Evolutionary conservation across 2,329 filamentous ascomycete species (phyloP).

Genomic region (Cryphonectria radicalis): DNA sequence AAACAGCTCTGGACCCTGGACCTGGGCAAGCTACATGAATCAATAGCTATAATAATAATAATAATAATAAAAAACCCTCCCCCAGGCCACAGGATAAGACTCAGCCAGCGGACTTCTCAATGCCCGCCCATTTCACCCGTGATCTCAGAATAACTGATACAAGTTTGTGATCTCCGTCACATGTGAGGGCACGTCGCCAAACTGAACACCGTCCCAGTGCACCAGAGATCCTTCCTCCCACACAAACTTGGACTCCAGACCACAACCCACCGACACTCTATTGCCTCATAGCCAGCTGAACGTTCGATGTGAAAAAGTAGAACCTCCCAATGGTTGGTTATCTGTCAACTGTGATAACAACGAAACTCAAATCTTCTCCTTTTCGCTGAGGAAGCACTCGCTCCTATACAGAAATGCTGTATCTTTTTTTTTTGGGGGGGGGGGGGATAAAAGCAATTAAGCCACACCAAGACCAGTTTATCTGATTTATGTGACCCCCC

Average conservation of each 20-base stretch:
- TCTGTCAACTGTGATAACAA: background rate
- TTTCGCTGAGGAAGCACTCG: constrained; percentile 4
- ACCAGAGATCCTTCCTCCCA: too few species aligned
- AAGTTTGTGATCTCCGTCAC: background rate
- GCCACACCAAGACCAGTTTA: constrained; percentile 20
- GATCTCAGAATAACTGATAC: background rate
- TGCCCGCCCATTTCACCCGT: background rate
- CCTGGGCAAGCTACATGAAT: background rate
- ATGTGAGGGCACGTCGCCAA: background rate
- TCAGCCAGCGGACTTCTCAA: background rate
- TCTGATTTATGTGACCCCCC: constrained; percentile 26
- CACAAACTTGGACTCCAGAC: background rate
- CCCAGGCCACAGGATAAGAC: background rate
- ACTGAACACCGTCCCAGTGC: background rate
- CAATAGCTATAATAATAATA: background rate
- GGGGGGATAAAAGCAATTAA: constrained; percentile 15
- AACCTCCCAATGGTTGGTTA: background rate
- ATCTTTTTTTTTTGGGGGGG: background rate
- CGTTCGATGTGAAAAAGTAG: constrained; percentile 18
- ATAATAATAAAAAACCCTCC: background rate
- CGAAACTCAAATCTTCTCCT: constrained; percentile 9
- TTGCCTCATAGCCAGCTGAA: constrained; percentile 21
- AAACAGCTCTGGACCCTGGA: too few species aligned
- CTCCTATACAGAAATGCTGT: constrained; percentile 1
- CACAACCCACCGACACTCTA: background rate